phyloP scores from a whole-genome alignment of 257 asterid species.

The Thymus quinquecostatus region DNA sequence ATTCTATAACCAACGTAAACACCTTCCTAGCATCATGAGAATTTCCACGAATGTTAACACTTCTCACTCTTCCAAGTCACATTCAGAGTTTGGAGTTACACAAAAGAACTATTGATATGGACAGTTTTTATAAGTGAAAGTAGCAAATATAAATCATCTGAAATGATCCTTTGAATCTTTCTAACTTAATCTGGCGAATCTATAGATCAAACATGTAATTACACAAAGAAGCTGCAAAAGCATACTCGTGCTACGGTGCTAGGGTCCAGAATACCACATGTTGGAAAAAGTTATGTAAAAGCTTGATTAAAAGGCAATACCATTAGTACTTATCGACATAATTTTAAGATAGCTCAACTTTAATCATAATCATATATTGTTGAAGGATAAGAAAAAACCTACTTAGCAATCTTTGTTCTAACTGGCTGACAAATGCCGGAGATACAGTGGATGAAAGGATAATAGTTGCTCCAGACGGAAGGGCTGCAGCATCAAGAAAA shows the following conservation, averaged over 20 bases:
- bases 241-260: slow-evolving; percentile 8
- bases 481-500: slow-evolving; percentile 61
- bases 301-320: slow-evolving; percentile 3
- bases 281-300: background rate
- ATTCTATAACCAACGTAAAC: too few relatives aligned
- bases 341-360: slow-evolving; percentile 19
- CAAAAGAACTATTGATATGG: background rate
- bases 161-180: slow-evolving; percentile 9
- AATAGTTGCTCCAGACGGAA: slow-evolving; percentile 83
- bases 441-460: slow-evolving; percentile 93
- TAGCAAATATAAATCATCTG: background rate
- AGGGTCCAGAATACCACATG: slow-evolving; percentile 20
- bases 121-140: background rate
- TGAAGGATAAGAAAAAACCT: slow-evolving; percentile 39
- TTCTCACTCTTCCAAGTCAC: slow-evolving; percentile 1
- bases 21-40: background rate
- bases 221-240: background rate
- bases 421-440: slow-evolving; percentile 86
- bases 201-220: background rate
- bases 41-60: background rate
- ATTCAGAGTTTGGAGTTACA: background rate
- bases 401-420: slow-evolving; percentile 83
- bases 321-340: background rate
- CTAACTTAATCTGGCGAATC: background rate
- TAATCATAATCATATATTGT: background rate